These are phyloP conservation scores for Pseudocercospora eumusae DNA, from an alignment of 2,329 filamentous ascomycete genomes.

Conservation along the genomic window DNA sequence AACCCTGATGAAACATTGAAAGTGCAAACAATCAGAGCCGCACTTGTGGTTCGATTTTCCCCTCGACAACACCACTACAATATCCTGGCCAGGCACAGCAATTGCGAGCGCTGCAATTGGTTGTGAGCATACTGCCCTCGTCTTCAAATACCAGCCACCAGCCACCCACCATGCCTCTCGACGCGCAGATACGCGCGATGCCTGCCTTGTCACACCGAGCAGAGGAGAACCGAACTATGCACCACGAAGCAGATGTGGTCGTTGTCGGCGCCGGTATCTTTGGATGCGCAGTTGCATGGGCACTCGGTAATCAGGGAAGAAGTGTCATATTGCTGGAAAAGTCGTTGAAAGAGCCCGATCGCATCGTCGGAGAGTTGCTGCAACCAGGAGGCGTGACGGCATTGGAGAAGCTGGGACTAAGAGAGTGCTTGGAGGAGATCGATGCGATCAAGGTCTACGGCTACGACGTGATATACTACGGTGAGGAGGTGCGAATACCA, in stretches of 20 bases:
- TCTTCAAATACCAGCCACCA: neutral
- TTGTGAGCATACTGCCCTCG: neutral
- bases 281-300: conserved; percentile 81
- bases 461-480: conserved; percentile 84
- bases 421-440: conserved; percentile 81
- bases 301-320: conserved; percentile 83
- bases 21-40: neutral
- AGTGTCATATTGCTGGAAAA: conserved; percentile 88
- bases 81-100: neutral
- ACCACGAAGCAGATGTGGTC: conserved; percentile 76
- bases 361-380: conserved; percentile 92
- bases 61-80: neutral
- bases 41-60: conserved; percentile 1
- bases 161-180: neutral
- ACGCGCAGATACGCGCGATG: conserved; percentile 14
- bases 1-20: neutral
- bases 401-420: conserved; percentile 75
- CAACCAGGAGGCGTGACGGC: conserved; percentile 88
- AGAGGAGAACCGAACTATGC: conserved; percentile 50
- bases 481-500: conserved; percentile 69
- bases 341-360: conserved; percentile 87
- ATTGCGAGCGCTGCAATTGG: conserved; percentile 1
- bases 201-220: conserved; percentile 26
- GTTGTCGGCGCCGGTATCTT: conserved; percentile 90
- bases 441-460: conserved; percentile 81